Evolutionary conservation across 805 yeast genomes (phyloP), one percentile per base, ranked within the genome.

Genomic region (Brettanomyces anomalus): DNA sequence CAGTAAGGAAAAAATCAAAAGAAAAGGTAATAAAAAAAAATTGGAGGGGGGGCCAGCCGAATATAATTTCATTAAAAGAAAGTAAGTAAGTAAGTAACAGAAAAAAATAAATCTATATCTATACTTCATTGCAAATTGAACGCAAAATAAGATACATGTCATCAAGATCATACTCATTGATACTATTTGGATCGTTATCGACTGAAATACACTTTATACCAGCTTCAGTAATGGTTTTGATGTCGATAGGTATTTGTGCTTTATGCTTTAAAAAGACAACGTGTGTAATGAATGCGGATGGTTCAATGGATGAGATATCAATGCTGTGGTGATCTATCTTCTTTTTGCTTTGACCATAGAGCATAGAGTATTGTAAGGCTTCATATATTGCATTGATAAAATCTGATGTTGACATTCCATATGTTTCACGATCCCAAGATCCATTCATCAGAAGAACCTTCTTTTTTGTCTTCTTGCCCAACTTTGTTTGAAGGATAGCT

Each of bases 381-480:
- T 72, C 66, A 26, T 69, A 70, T 5, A 87, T 68, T 4, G 77
- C 70, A 17, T 66, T 58, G 3, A 85, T 64, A 54, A 77, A 83
- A 33, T 76, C 83, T 3, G 61, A 40, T 0, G 89, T 86, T 26
- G 66, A 62, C 69, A 85, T 68, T 0, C 83, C 82, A 40, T 63
- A 67, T 0, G 96, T 87, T 57, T 89, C 97, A 45, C 96, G 68
- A 56, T 89, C 97, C 40, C 64, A 62, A 30, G 75, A 65, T 4
- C 94, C 93, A 59, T 89, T 89, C 24, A 88, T 60, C 10, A 89
- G 58, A 14, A 88, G 57, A 5, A 88, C 68, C 53, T 80, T 78
- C 42, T 67, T 68, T 46, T 65, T 66, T 17, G 44, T 46, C 6
- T 31, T 41, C 10, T 36, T 10, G 5, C 33, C 36, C 5, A 41